A percentile compares a stretch with the other conserved stretches of the same genome.
These are phyloP conservation scores for Pugionium dolabratum DNA, from an alignment of 345 rosid species.

Conservation along the genomic window DNA sequence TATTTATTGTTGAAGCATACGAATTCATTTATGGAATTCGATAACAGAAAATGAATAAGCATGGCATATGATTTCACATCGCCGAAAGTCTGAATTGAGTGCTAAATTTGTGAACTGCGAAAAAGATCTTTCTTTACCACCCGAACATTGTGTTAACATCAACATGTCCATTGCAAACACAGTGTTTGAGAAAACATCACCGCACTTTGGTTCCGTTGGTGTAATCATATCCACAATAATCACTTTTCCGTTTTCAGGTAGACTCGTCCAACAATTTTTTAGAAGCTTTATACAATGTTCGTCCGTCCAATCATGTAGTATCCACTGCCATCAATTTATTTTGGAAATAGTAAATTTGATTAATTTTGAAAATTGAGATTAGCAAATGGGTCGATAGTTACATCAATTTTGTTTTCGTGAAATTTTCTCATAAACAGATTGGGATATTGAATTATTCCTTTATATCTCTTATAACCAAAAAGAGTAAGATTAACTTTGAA, in stretches of 20 bases:
- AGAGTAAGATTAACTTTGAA: no score
- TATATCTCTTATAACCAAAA: no score
- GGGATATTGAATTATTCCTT: no score
- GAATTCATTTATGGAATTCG: constrained; percentile 28
- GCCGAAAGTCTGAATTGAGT: constrained; percentile 38
- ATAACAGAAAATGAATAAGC: constrained; percentile 23
- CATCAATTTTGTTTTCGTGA: background rate
- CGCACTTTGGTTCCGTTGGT: constrained; percentile 33
- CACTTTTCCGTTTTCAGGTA: no score
- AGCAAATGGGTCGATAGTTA: no score
- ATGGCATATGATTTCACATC: constrained; percentile 28
- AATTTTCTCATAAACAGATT: no score
- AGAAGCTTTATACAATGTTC: no score
- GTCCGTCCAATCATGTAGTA: constrained; percentile 49
- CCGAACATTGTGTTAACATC: constrained; percentile 44
- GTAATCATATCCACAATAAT: constrained; percentile 45
- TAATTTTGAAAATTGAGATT: no score
- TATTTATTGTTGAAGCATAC: no score
- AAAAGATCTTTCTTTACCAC: constrained; percentile 51
- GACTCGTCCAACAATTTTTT: no score
- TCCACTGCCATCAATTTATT: no score
- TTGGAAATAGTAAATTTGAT: no score
- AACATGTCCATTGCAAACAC: constrained; percentile 42
- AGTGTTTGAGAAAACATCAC: constrained; percentile 31
- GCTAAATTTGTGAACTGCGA: constrained; percentile 47